These are phyloP conservation scores for Xylaria sp. DNA, from an alignment of 2,329 filamentous ascomycete species.

Conservation along the genomic window DNA sequence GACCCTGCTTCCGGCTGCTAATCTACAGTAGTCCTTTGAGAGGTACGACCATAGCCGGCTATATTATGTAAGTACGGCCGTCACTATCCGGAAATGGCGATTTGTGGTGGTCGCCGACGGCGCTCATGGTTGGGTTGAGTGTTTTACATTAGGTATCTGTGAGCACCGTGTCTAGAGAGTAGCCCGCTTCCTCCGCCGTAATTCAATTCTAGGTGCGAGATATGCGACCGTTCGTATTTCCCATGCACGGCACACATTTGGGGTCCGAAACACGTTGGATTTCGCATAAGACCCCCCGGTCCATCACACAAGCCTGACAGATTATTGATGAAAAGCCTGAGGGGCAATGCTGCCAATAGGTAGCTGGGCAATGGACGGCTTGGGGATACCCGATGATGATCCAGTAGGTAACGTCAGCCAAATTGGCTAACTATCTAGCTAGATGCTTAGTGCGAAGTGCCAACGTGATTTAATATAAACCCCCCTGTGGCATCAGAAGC, in stretches of 20 bases:
- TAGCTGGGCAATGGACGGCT: not conserved
- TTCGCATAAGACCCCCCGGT: conserved; percentile 15
- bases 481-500: not conserved
- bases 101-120: conserved; percentile 16
- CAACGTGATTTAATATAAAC: conserved; percentile 1
- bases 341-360: conserved; percentile 12
- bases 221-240: conserved; percentile 28
- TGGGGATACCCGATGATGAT: not conserved
- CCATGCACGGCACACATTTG: conserved; percentile 16
- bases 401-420: conserved; percentile 6
- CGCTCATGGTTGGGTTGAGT: conserved; percentile 7
- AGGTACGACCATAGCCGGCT: not conserved
- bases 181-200: conserved; percentile 11
- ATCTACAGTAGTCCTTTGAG: not conserved
- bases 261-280: conserved; percentile 20
- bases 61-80: not conserved
- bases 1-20: not conserved
- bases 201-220: conserved; percentile 5
- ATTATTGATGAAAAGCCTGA: conserved; percentile 10
- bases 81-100: conserved; percentile 7
- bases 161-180: not conserved
- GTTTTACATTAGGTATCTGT: conserved; percentile 3
- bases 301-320: conserved; percentile 12
- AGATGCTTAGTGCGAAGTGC: not conserved
- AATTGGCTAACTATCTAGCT: not conserved